These are phyloP conservation scores for Beverwykella pulmonaria DNA, from an alignment of 495 filamentous ascomycete genomes.

Conservation along the genomic window DNA sequence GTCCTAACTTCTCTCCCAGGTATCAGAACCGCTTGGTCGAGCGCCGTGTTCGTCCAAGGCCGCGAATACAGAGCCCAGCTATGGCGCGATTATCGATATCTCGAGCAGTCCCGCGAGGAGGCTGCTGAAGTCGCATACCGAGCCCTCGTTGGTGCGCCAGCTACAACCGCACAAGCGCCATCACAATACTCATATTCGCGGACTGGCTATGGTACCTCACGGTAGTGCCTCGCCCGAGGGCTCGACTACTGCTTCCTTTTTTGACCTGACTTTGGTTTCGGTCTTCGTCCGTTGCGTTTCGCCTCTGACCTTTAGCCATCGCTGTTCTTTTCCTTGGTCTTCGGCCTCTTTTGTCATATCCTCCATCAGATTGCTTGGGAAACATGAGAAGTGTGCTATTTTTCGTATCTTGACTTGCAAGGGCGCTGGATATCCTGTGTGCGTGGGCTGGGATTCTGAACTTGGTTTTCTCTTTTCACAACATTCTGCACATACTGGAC, in stretches of 20 bases:
- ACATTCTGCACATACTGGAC: background rate
- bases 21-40: conserved; percentile 28
- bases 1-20: conserved; percentile 8
- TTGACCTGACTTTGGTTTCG: background rate
- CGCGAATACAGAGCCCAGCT: conserved; percentile 19
- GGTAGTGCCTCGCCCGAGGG: background rate
- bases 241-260: background rate
- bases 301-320: background rate
- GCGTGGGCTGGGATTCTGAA: background rate
- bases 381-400: background rate
- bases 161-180: background rate
- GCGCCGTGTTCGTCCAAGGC: conserved; percentile 23
- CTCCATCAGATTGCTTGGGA: background rate
- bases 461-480: background rate
- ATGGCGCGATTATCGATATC: conserved; percentile 30
- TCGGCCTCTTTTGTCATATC: background rate
- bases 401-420: background rate
- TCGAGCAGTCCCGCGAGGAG: conserved; percentile 33
- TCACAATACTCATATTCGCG: background rate
- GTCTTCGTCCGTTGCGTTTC: background rate
- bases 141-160: background rate
- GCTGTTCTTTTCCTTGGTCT: background rate
- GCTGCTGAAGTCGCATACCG: conserved; percentile 26
- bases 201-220: background rate
- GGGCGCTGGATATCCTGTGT: background rate